Percentiles rank a stretch among this genome's conserved stretches.
Conservation (phyloP, 192 early-diverging fungal species). For the Rhizoclosmatium globosum region DNA sequence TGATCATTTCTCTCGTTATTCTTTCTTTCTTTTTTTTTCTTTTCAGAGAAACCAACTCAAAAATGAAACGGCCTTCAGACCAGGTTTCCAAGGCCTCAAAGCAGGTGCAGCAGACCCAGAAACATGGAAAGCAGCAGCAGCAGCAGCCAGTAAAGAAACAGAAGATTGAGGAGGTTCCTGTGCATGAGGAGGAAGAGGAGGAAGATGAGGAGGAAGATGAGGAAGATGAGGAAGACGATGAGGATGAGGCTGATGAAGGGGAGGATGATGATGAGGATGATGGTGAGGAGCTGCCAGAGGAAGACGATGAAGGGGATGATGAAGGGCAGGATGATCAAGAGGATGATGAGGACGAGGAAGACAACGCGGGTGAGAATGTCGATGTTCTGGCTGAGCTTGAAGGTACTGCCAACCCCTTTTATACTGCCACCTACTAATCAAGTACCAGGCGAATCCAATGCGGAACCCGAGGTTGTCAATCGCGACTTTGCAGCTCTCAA, state of each 20-base stretch:
- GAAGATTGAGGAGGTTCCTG: background rate
- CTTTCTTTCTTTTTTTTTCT: constrained; percentile 24
- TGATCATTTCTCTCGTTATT: too few relatives aligned
- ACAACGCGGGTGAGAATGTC: background rate
- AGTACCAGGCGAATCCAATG: background rate
- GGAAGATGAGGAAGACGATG: background rate
- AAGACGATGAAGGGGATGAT: constrained; percentile 33
- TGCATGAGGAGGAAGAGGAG: background rate
- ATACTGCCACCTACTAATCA: background rate
- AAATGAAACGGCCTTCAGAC: constrained; percentile 12
- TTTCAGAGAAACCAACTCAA: background rate
- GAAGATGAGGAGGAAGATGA: background rate
- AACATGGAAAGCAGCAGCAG: background rate
- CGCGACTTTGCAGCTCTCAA: constrained; percentile 79
- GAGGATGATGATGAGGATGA: constrained; percentile 35
- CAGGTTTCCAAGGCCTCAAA: background rate
- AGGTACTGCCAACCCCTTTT: background rate
- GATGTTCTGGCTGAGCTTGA: constrained; percentile 23
- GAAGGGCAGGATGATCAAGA: constrained; percentile 10
- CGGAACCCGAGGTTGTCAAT: constrained; percentile 38
- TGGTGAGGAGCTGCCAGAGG: constrained; percentile 5
- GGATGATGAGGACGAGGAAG: constrained; percentile 20
- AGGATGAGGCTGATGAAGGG: constrained; percentile 6
- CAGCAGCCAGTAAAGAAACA: background rate
- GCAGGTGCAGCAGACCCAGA: background rate